Conservation (phyloP, 2,329 filamentous ascomycete species). For the Pseudodiploospora longispora region DNA sequence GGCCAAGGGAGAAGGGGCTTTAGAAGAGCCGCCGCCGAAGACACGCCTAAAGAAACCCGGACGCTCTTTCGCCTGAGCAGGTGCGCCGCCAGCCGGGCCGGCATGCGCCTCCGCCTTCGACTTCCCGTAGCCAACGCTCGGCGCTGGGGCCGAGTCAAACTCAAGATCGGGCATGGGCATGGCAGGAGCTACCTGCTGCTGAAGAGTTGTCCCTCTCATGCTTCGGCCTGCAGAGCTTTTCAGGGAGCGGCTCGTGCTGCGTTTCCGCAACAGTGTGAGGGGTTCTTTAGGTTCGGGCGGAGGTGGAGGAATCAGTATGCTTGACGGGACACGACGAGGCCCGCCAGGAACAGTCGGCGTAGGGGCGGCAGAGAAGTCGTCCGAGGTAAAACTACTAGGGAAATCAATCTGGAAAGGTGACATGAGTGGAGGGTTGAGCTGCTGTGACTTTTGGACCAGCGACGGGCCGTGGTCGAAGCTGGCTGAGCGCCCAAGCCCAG, state of each 20-base stretch:
- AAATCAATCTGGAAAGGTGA: slow-evolving; percentile 41
- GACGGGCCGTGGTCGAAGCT: slow-evolving; percentile 63
- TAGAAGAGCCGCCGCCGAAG: slow-evolving; percentile 63
- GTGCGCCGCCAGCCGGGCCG: slow-evolving; percentile 26
- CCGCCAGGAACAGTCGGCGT: slow-evolving; percentile 78
- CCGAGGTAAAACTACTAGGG: slow-evolving; percentile 36
- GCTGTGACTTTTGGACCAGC: slow-evolving; percentile 17
- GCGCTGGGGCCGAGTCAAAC: slow-evolving; percentile 48
- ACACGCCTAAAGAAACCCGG: slow-evolving; percentile 90
- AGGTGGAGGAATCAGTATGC: slow-evolving; percentile 24
- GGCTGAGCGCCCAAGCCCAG: slow-evolving; percentile 48
- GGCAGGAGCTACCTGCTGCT: slow-evolving; percentile 14
- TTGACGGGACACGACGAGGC: slow-evolving; percentile 47
- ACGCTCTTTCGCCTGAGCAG: slow-evolving; percentile 53
- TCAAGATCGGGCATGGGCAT: slow-evolving; percentile 28
- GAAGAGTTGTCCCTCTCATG: slow-evolving; percentile 21
- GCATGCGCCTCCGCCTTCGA: slow-evolving; percentile 42
- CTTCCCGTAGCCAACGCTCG: slow-evolving; percentile 52
- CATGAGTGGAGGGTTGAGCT: slow-evolving; percentile 17
- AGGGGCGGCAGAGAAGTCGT: slow-evolving; percentile 68
- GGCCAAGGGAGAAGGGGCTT: slow-evolving; percentile 30
- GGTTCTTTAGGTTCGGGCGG: slow-evolving; percentile 31
- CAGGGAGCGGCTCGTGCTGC: slow-evolving; percentile 48
- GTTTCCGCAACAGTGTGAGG: slow-evolving; percentile 41
- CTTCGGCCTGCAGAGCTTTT: slow-evolving; percentile 35